phyloP scores from a whole-genome alignment of 192 early-diverging fungal genomes.

The Ramicandelaber brevisporus region DNA sequence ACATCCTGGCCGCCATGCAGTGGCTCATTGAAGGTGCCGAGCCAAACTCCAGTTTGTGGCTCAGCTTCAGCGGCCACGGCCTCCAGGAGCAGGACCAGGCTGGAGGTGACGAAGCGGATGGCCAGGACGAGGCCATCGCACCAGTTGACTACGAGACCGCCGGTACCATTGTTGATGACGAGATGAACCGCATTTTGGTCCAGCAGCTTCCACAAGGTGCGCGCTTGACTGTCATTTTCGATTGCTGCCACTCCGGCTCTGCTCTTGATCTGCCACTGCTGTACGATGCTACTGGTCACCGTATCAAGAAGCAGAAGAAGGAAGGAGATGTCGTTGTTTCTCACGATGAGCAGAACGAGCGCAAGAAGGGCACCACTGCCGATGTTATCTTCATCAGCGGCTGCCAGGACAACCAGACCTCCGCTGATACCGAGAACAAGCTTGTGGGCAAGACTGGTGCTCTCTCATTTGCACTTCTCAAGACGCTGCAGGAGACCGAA shows the following conservation, averaged over 20 bases:
- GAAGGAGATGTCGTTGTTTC: no score
- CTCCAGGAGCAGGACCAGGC: slow-evolving; percentile 10
- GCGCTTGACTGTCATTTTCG: slow-evolving; percentile 46
- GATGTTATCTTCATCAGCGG: slow-evolving; percentile 32
- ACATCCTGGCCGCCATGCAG: slow-evolving; percentile 30
- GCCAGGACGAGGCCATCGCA: slow-evolving; percentile 39
- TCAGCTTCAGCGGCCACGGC: slow-evolving; percentile 58
- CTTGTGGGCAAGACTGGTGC: slow-evolving; percentile 22
- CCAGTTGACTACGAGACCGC: slow-evolving; percentile 40
- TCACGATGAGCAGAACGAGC: no score
- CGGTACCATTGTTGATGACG: slow-evolving; percentile 44
- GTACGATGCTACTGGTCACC: no score
- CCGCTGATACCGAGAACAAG: slow-evolving; percentile 29
- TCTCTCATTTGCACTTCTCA: slow-evolving; percentile 24
- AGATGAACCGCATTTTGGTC: slow-evolving; percentile 32
- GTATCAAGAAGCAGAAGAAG: no score
- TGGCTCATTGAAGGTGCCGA: slow-evolving; percentile 37
- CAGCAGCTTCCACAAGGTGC: slow-evolving; percentile 33
- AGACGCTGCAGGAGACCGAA: slow-evolving; percentile 6
- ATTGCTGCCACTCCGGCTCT: slow-evolving; percentile 42
- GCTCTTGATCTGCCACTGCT: slow-evolving; percentile 32
- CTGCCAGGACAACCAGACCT: slow-evolving; percentile 34
- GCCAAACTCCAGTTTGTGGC: slow-evolving; percentile 47
- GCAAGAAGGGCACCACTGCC: slow-evolving; percentile 9
- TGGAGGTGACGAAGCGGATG: slow-evolving; percentile 20